Percentiles rank a stretch among this genome's conserved stretches.
Evolutionary conservation across 768 basidiomycete species (phyloP).

Genomic region (Suillus luteus): DNA sequence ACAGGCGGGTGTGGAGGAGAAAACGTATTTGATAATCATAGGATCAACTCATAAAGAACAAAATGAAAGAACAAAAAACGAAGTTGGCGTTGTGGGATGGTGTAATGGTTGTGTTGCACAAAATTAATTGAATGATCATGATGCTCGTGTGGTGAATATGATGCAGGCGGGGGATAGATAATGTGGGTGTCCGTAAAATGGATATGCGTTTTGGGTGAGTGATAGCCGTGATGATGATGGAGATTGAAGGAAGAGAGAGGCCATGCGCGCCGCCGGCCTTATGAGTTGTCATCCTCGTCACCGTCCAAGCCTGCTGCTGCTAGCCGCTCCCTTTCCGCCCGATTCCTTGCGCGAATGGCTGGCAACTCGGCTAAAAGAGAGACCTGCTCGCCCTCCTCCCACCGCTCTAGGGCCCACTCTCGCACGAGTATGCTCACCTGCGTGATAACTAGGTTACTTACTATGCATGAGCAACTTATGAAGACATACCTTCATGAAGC

Average conservation of each 20-base stretch:
- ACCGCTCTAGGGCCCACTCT: slow-evolving; percentile 81
- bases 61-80: slow-evolving; percentile 10
- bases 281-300: slow-evolving; percentile 11
- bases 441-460: slow-evolving; percentile 11
- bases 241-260: slow-evolving; percentile 2
- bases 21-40: slow-evolving; percentile 19
- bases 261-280: slow-evolving; percentile 7
- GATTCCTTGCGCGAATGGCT: slow-evolving; percentile 58
- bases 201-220: slow-evolving; percentile 11
- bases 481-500: slow-evolving; percentile 71
- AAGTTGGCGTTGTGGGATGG: slow-evolving; percentile 8
- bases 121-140: slow-evolving; percentile 15
- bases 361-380: slow-evolving; percentile 61
- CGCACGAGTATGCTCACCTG: slow-evolving; percentile 84
- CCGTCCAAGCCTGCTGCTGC: slow-evolving; percentile 21
- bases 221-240: not conserved
- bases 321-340: slow-evolving; percentile 33
- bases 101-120: slow-evolving; percentile 8
- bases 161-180: slow-evolving; percentile 11
- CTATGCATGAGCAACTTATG: not conserved
- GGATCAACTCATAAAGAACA: slow-evolving; percentile 14
- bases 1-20: not conserved
- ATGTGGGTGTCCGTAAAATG: slow-evolving; percentile 17
- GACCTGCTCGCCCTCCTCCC: slow-evolving; percentile 64
- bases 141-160: slow-evolving; percentile 14